Conservation (phyloP, 208 protist species). For the Crithidia bombi region DNA sequence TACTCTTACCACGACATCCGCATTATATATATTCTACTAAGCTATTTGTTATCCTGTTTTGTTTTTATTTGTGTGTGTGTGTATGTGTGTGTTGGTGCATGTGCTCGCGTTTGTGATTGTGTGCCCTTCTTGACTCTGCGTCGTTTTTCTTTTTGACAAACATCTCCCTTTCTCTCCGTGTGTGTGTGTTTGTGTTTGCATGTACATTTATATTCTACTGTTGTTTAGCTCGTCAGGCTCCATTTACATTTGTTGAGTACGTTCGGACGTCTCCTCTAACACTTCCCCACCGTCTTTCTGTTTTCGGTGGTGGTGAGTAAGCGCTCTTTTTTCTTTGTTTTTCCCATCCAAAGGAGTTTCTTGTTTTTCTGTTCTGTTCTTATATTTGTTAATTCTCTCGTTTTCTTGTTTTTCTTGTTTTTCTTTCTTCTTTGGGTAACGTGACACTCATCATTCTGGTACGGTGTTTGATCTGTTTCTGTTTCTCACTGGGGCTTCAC, state of each 20-base stretch:
- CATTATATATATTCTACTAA: slow-evolving; percentile 12
- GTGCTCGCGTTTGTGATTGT: slow-evolving; percentile 5
- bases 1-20: slow-evolving; percentile 11
- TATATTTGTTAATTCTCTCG: slow-evolving; percentile 2
- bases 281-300: too few species aligned
- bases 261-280: too few species aligned
- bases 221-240: slow-evolving; percentile 1
- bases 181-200: slow-evolving; percentile 13
- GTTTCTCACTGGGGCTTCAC: too few species aligned
- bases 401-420: slow-evolving; percentile 6
- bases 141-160: neutral
- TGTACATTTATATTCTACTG: slow-evolving; percentile 7
- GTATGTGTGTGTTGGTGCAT: too few species aligned
- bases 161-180: neutral
- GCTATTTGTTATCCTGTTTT: neutral
- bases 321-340: neutral
- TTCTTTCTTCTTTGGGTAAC: neutral
- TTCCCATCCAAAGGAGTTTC: neutral
- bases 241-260: too few species aligned
- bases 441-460: too few species aligned
- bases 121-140: neutral
- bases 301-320: too few species aligned
- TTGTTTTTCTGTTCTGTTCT: slow-evolving; percentile 9
- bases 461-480: too few species aligned
- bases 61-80: slow-evolving; percentile 12